Base-by-base conservation (phyloP, 2,329 filamentous ascomycete genomes). In the Aspergillus hiratsukae region DNA sequence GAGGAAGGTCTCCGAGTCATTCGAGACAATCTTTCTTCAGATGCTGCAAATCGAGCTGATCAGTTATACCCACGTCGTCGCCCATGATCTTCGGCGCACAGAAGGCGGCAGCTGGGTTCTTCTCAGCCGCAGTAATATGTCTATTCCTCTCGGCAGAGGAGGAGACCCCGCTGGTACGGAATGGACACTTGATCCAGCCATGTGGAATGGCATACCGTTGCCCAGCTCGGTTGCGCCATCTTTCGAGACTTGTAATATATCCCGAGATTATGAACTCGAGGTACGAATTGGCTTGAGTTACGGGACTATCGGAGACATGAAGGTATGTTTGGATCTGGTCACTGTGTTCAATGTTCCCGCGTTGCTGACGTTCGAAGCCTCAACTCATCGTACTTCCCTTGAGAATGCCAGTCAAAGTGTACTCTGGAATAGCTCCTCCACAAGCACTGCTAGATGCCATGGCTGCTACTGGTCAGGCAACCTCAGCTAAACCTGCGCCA, bases 161-260 rank as follows among this genome's bases (percentile, higher is more conserved):
- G 77, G 59, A 64, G 87, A 78, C 66, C 75, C 86, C 3, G 77
- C 85, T 6, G 85, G 85, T 48, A 83, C 83, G 10, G 89, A 96
- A 66, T 78, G 87, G 55, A 80, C 83, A n/a, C 70, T 95, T 25
- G 87, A 91, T 55, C 77, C 84, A 49, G 80, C 80, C 1, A 70
- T 93, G 43, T 99, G 94, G 94, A 83, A 83, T 60, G 79, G 80
- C 43, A 79, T 84, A 51, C 79, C 85, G 0, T 78, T 97, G 5
- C 94, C 93, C 2, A 94, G 90, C 70, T 93, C 90, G 0, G 85
- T 99, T 10, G 87, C 91, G 9, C 94, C 94, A 0, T 87, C 86
- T 0, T 99, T 99, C 69, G 80, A 85, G 50, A 90, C 91, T 1
- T 99, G 94, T 75, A 97, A 97, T 72, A 83, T 97, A 50, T 82